Evolutionary conservation across 1,284 basidiomycete genomes (phyloP).

Genomic region (Vanrija sp.): DNA sequence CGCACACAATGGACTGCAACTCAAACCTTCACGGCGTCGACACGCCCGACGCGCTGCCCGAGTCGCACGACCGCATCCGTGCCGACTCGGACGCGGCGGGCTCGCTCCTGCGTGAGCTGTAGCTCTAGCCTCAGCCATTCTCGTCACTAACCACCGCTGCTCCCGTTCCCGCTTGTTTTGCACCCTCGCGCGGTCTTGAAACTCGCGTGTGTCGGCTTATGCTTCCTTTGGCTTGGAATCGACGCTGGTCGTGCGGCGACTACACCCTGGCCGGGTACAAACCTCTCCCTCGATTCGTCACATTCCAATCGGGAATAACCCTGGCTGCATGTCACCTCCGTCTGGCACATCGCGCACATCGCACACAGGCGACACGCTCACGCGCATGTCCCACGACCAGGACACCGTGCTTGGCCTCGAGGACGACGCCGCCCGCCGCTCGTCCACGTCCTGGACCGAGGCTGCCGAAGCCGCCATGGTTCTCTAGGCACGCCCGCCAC

Average conservation of each 20-base stretch:
- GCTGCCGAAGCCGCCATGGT: too few species aligned
- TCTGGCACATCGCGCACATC: not conserved
- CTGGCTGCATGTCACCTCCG: too few species aligned
- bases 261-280: too few species aligned
- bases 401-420: not conserved
- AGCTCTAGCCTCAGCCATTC: not conserved
- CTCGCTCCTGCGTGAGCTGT: constrained; percentile 8
- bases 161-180: not conserved
- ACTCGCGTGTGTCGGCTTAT: not conserved
- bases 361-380: constrained; percentile 3
- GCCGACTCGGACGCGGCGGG: not conserved
- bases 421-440: not conserved
- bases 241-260: too few species aligned
- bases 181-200: too few species aligned
- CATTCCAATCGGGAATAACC: too few species aligned
- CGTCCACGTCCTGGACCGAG: too few species aligned
- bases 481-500: too few species aligned
- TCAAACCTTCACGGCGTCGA: constrained; percentile 15
- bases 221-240: too few species aligned
- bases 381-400: not conserved
- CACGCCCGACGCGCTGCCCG: constrained; percentile 13
- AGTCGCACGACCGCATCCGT: not conserved
- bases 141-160: not conserved
- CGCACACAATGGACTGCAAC: constrained; percentile 7
- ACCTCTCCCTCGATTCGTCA: too few species aligned